Conservation (phyloP, 2,329 filamentous ascomycete species). For the Diaporthe citriasiana region DNA sequence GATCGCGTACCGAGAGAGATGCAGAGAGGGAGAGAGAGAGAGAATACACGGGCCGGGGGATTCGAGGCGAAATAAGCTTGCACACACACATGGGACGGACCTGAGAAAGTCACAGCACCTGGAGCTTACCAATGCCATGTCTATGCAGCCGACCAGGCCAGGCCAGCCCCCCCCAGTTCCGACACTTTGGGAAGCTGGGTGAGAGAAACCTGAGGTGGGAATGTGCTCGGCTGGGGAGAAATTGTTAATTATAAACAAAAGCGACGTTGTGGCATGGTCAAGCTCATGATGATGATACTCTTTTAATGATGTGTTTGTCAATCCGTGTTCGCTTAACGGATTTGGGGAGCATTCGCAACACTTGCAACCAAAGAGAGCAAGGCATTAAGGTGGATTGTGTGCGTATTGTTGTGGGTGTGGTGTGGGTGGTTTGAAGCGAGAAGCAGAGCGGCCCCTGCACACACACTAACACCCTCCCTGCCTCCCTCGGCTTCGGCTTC, state of each 20-base stretch:
- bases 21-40: neutral
- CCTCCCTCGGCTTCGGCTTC: conserved; percentile 34
- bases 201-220: conserved; percentile 1
- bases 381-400: neutral
- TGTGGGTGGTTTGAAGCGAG: neutral
- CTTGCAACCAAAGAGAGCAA: neutral
- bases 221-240: neutral
- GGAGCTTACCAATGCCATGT: neutral
- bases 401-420: neutral
- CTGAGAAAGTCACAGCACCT: conserved; percentile 26
- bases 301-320: conserved; percentile 25
- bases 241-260: conserved; percentile 34
- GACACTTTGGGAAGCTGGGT: conserved; percentile 4
- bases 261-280: conserved; percentile 20
- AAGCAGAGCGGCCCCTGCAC: conserved; percentile 6
- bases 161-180: conserved; percentile 4
- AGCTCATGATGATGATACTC: conserved; percentile 28
- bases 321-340: conserved; percentile 23
- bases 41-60: conserved; percentile 4
- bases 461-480: conserved; percentile 28
- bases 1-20: neutral
- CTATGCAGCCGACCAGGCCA: conserved; percentile 5
- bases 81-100: conserved; percentile 22
- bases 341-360: neutral
- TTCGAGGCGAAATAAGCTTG: conserved; percentile 26